A percentile compares a stretch with the other conserved stretches of the same genome.
Evolutionary conservation across 768 basidiomycete genomes (phyloP).

Genomic region (Lactifluus pinguis): DNA sequence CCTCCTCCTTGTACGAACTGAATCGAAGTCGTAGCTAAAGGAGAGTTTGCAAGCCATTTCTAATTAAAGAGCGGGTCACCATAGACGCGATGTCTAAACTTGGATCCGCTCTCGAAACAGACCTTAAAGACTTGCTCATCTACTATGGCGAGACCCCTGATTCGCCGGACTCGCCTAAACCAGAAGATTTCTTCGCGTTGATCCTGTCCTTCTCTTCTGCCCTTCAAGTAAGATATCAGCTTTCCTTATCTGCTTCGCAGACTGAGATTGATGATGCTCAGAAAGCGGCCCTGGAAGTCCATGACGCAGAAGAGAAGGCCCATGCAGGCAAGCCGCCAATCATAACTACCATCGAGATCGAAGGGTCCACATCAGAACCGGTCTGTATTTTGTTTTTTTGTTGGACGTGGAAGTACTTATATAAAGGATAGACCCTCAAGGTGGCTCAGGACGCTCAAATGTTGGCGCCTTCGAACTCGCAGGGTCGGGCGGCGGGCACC

Average conservation of each 20-base stretch:
- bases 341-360: conserved; percentile 11
- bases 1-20: not conserved
- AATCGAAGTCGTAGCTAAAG: not conserved
- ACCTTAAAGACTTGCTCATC: conserved; percentile 47
- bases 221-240: conserved; percentile 43
- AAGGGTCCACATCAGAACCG: conserved; percentile 9
- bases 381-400: conserved; percentile 4
- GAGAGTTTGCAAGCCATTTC: conserved; percentile 25
- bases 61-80: conserved; percentile 37
- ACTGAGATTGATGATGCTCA: conserved; percentile 23
- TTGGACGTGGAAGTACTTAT: not conserved
- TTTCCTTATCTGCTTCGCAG: not conserved
- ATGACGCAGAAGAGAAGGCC: conserved; percentile 34
- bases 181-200: conserved; percentile 76
- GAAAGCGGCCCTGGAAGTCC: conserved; percentile 66
- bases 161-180: conserved; percentile 53
- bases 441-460: conserved; percentile 21
- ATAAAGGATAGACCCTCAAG: conserved; percentile 37
- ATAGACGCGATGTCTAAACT: conserved; percentile 62
- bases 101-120: conserved; percentile 45
- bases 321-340: not conserved
- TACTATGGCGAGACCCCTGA: conserved; percentile 78
- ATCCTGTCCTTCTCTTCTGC: conserved; percentile 67
- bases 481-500: conserved; percentile 35
- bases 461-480: conserved; percentile 29